Evolutionary conservation across 768 basidiomycete species (phyloP).

Genomic region (Mycena haematopus): DNA sequence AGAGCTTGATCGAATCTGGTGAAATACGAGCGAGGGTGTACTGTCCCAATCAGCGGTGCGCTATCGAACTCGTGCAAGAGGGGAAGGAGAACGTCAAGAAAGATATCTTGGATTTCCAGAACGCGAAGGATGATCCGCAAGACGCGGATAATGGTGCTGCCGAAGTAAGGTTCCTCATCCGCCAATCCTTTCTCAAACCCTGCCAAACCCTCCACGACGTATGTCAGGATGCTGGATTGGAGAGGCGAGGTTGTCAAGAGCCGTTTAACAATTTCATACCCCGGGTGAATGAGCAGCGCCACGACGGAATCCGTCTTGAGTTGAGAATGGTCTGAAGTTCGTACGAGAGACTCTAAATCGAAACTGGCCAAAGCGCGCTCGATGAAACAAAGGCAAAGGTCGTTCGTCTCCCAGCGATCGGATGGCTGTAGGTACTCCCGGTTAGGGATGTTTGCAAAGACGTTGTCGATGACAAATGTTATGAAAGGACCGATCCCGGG

Average conservation of each 20-base stretch:
- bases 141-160: constrained; percentile 77
- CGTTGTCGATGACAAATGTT: constrained; percentile 88
- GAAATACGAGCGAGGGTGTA: constrained; percentile 73
- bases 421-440: constrained; percentile 77
- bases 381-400: constrained; percentile 82
- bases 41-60: constrained; percentile 55
- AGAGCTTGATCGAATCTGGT: constrained; percentile 77
- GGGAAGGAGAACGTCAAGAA: constrained; percentile 87
- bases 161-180: constrained; percentile 74
- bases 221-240: constrained; percentile 75
- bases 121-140: constrained; percentile 83
- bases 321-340: constrained; percentile 57
- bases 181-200: constrained; percentile 76
- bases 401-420: constrained; percentile 88
- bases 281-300: constrained; percentile 77
- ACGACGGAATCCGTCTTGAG: constrained; percentile 59
- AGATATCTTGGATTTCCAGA: constrained; percentile 86
- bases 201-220: constrained; percentile 81
- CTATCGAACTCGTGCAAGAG: constrained; percentile 71
- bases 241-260: constrained; percentile 76
- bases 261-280: constrained; percentile 84
- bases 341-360: constrained; percentile 76
- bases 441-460: constrained; percentile 77
- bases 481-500: constrained; percentile 85
- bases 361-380: constrained; percentile 85